Evolutionary conservation across 306 rosid species (phyloP).

Genomic region (Albizia julibrissin): DNA sequence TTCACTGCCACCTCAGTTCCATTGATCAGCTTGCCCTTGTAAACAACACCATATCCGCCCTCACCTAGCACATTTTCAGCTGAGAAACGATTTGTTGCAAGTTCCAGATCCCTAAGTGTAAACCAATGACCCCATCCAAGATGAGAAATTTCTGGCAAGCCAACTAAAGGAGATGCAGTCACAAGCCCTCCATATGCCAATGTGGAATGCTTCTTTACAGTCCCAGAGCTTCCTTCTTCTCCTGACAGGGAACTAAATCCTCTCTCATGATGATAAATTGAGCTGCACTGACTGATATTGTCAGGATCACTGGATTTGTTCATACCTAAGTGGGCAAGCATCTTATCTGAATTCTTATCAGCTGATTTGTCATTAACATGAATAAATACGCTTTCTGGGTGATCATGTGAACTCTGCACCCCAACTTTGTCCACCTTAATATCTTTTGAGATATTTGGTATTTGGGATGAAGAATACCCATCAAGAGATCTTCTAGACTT

Average conservation of each 20-base stretch:
- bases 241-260: constrained; percentile 76
- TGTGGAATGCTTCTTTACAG: constrained; percentile 54
- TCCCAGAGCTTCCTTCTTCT: constrained; percentile 91
- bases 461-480: constrained; percentile 62
- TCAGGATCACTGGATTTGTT: constrained; percentile 76
- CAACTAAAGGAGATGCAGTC: constrained; percentile 83
- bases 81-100: constrained; percentile 70
- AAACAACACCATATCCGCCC: constrained; percentile 98
- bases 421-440: constrained; percentile 79
- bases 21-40: constrained; percentile 78
- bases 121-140: constrained; percentile 99
- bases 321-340: constrained; percentile 57
- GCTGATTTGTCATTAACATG: constrained; percentile 55
- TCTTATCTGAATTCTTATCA: constrained; percentile 68
- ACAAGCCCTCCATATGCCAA: constrained; percentile 59
- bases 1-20: constrained; percentile 97
- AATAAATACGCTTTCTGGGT: constrained; percentile 50
- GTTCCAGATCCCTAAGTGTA: constrained; percentile 91
- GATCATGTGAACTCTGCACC: constrained; percentile 56
- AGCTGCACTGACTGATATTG: constrained; percentile 80
- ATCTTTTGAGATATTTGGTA: constrained; percentile 85
- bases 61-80: constrained; percentile 80
- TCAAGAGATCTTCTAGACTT: constrained; percentile 72
- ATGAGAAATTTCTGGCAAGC: constrained; percentile 93
- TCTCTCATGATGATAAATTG: constrained; percentile 78